A percentile compares a stretch with the other conserved stretches of the same genome.
Evolutionary conservation across 2,329 filamentous ascomycete genomes (phyloP).

Genomic region (Nemania bipapillata): DNA sequence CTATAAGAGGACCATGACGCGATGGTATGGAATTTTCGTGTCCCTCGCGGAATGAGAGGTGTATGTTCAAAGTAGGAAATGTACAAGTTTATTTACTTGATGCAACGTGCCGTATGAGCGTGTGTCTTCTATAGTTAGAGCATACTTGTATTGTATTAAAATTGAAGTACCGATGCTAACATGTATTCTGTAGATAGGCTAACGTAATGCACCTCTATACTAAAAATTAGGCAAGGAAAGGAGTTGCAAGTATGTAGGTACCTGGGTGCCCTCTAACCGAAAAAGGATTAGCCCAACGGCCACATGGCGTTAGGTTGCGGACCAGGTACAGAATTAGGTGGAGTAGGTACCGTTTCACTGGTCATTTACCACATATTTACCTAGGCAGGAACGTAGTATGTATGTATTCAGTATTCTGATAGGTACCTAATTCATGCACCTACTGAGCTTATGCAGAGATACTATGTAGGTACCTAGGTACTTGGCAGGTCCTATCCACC

Average conservation of each 20-base stretch:
- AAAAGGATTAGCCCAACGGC: constrained; percentile 16
- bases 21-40: neutral
- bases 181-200: too few species aligned
- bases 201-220: neutral
- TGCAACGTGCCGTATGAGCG: neutral
- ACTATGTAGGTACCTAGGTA: neutral
- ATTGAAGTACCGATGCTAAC: too few species aligned
- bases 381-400: too few species aligned
- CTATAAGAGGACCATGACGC: constrained; percentile 45
- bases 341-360: too few species aligned
- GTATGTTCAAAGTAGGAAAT: too few species aligned
- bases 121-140: too few species aligned
- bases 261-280: constrained; percentile 12
- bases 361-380: neutral
- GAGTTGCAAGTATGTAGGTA: constrained; percentile 14
- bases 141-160: neutral
- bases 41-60: neutral
- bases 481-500: neutral
- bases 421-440: too few species aligned
- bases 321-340: too few species aligned
- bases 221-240: constrained; percentile 15
- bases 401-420: constrained; percentile 6
- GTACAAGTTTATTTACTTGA: neutral
- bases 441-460: too few species aligned
- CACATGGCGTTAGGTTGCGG: constrained; percentile 1